These are phyloP conservation scores for Leccinum aurantiacum DNA, from an alignment of 768 basidiomycete species.

Conservation along the genomic window DNA sequence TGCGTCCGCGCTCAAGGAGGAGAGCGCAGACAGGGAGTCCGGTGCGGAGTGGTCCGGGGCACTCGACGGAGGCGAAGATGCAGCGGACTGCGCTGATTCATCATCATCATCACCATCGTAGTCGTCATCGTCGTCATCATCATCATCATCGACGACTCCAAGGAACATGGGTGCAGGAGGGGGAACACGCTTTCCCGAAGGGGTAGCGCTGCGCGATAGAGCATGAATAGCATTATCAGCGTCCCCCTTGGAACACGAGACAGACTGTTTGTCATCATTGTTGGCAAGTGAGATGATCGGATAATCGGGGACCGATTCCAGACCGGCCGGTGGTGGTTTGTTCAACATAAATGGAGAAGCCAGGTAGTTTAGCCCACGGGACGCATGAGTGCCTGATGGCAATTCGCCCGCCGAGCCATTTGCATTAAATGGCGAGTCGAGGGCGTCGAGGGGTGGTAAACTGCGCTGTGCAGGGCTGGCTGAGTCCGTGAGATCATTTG, in stretches of 20 bases:
- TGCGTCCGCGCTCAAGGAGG: conserved; percentile 4
- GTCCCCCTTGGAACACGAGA: not conserved
- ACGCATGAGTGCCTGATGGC: not conserved
- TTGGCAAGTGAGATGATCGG: not conserved
- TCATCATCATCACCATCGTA: not conserved
- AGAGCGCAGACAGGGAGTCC: not conserved
- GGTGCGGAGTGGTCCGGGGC: conserved; percentile 1
- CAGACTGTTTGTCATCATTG: conserved; percentile 5
- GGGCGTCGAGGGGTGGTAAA: conserved; percentile 13
- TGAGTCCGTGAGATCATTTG: conserved; percentile 3
- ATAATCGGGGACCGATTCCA: conserved; percentile 2
- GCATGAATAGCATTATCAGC: conserved; percentile 1
- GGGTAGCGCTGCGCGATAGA: conserved; percentile 5
- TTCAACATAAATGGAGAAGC: conserved; percentile 18
- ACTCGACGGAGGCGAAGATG: conserved; percentile 6
- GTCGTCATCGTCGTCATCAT: not conserved
- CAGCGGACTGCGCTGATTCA: conserved; percentile 5
- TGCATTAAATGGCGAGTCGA: conserved; percentile 14
- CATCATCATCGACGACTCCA: not conserved
- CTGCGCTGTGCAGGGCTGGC: conserved; percentile 1
- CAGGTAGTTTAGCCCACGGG: conserved; percentile 10
- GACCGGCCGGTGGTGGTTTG: conserved; percentile 2
- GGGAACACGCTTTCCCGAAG: conserved; percentile 4
- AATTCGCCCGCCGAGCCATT: conserved; percentile 5
- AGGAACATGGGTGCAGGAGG: not conserved